Evolutionary conservation across 1,139 yeast genomes (phyloP).

Genomic region (Diutina rugosa): DNA sequence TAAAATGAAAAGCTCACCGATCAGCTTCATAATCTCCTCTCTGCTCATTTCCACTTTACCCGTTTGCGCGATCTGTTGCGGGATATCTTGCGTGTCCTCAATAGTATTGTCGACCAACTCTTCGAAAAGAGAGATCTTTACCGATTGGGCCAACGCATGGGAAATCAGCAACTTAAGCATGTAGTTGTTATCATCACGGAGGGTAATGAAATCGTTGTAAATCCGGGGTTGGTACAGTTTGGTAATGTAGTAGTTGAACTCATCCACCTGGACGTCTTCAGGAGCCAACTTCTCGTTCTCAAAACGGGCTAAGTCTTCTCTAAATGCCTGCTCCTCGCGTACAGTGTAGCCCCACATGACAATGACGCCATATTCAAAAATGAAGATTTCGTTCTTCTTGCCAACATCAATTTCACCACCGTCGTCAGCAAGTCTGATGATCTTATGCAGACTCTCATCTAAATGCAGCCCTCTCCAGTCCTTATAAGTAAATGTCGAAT

Average conservation of each 20-base stretch:
- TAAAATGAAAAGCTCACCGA: slow-evolving; percentile 86
- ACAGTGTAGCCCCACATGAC: slow-evolving; percentile 91
- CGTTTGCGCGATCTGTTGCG: slow-evolving; percentile 85
- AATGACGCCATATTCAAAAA: slow-evolving; percentile 90
- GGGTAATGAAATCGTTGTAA: slow-evolving; percentile 85
- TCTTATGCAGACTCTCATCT: slow-evolving; percentile 13
- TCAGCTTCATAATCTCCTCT: slow-evolving; percentile 90
- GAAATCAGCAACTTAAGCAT: slow-evolving; percentile 83
- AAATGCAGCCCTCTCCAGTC: slow-evolving; percentile 48
- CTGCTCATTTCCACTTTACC: slow-evolving; percentile 93
- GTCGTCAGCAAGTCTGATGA: slow-evolving; percentile 74
- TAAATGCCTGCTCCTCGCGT: slow-evolving; percentile 71
- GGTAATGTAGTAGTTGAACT: slow-evolving; percentile 87
- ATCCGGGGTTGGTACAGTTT: slow-evolving; percentile 89
- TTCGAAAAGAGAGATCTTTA: slow-evolving; percentile 86
- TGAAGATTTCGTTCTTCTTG: slow-evolving; percentile 65
- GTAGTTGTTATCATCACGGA: slow-evolving; percentile 82
- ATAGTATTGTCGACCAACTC: slow-evolving; percentile 92
- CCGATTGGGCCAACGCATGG: slow-evolving; percentile 87
- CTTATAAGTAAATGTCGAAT: slow-evolving; percentile 78
- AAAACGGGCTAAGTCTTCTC: slow-evolving; percentile 73
- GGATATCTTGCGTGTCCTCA: slow-evolving; percentile 93
- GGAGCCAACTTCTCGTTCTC: slow-evolving; percentile 83
- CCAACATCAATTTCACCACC: slow-evolving; percentile 90
- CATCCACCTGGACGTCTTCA: slow-evolving; percentile 89